A percentile compares a stretch with the other conserved stretches of the same genome.
Conservation (phyloP, 2,329 filamentous ascomycete genomes). For the Akanthomyces dipterigenus region DNA sequence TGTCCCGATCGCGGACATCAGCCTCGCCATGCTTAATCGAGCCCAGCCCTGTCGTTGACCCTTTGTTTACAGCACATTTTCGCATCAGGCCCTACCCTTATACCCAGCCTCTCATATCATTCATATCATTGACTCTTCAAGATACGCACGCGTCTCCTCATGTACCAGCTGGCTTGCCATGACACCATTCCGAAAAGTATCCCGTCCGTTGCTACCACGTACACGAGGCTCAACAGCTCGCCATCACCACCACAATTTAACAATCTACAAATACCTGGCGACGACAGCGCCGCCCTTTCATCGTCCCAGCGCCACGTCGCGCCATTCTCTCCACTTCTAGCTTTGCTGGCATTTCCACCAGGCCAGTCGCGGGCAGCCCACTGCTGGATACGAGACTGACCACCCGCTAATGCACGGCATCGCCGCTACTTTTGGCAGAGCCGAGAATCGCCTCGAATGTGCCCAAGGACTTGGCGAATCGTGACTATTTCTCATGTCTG, state of each 20-base stretch:
- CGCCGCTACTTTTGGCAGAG: neutral
- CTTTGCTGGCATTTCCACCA: neutral
- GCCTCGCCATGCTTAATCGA: neutral
- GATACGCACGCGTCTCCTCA: too few species aligned
- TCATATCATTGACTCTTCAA: neutral
- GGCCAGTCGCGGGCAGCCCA: neutral
- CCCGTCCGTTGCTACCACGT: too few species aligned
- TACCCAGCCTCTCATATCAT: neutral
- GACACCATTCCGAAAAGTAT: too few species aligned
- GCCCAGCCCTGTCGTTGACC: neutral
- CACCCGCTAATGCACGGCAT: neutral
- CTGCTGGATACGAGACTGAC: neutral
- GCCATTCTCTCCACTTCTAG: neutral
- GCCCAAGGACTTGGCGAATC: too few species aligned
- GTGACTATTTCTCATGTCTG: neutral
- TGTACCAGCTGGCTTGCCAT: too few species aligned
- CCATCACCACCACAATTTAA: too few species aligned
- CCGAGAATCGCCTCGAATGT: neutral
- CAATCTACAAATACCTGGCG: neutral
- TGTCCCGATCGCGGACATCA: neutral
- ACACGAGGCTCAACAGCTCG: too few species aligned
- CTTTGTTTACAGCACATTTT: neutral
- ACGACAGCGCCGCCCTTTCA: neutral
- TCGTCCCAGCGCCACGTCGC: neutral
- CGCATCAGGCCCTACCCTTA: neutral